Conservation (phyloP, 176 grass and related monocot genomes). For the Hordeum marinum region DNA sequence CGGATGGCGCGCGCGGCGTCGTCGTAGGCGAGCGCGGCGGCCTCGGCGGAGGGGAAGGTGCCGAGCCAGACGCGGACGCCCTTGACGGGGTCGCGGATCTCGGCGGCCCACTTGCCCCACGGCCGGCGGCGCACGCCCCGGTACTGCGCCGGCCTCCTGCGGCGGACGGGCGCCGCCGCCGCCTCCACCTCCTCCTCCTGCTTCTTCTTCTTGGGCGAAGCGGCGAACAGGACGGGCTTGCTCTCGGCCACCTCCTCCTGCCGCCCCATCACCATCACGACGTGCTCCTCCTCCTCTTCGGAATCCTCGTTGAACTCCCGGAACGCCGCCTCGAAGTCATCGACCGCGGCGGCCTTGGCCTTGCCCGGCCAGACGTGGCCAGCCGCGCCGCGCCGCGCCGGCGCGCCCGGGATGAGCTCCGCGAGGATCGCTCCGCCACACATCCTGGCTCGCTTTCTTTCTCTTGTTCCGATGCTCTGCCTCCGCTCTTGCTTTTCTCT, state of each 20-base stretch:
- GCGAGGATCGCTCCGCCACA: slow-evolving; percentile 78
- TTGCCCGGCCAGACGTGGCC: slow-evolving; percentile 23
- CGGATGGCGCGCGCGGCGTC: slow-evolving; percentile 54
- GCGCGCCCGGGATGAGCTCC: slow-evolving; percentile 44
- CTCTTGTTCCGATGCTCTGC: background rate
- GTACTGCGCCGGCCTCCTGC: slow-evolving; percentile 28
- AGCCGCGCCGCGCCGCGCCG: slow-evolving; percentile 26
- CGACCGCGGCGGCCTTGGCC: background rate
- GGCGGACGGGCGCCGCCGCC: background rate
- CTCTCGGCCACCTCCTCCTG: slow-evolving; percentile 25
- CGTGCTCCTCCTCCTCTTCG: slow-evolving; percentile 27
- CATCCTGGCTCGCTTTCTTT: slow-evolving; percentile 4
- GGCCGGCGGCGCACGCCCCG: slow-evolving; percentile 65
- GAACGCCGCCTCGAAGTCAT: slow-evolving; percentile 89
- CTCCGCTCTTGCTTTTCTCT: background rate
- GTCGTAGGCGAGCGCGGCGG: slow-evolving; percentile 74
- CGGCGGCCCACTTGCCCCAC: slow-evolving; percentile 92
- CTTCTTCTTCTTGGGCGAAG: background rate
- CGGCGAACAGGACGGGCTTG: slow-evolving; percentile 31
- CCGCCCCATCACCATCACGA: background rate
- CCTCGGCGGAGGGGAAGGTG: slow-evolving; percentile 68
- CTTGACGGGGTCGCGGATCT: slow-evolving; percentile 89
- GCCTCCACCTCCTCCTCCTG: background rate
- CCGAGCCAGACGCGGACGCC: slow-evolving; percentile 91
- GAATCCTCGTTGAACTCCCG: slow-evolving; percentile 45